These are phyloP conservation scores for Dendrobium nobile DNA, from an alignment of 106 monocot genomes.

Conservation along the genomic window DNA sequence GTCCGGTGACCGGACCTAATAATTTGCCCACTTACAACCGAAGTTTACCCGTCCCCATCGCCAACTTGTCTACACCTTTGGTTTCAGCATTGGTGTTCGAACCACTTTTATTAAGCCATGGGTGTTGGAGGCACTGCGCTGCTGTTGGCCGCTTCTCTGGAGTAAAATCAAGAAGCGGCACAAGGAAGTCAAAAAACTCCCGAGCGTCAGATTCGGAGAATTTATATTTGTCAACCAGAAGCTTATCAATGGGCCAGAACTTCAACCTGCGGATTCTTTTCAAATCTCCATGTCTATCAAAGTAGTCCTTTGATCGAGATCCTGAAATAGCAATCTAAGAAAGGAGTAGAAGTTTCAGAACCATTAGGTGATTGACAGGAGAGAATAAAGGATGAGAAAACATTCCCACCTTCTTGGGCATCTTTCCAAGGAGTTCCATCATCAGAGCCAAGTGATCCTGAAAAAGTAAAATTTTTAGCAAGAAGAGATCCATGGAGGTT, in stretches of 20 bases:
- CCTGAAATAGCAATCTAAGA: conserved; percentile 61
- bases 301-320: conserved; percentile 78
- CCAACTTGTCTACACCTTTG: conserved; percentile 20
- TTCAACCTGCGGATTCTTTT: conserved; percentile 86
- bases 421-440: conserved; percentile 97
- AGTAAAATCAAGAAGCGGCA: conserved; percentile 64
- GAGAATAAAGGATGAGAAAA: not conserved
- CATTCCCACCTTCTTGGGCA: conserved; percentile 64
- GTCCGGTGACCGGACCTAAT: too few relatives aligned
- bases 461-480: conserved; percentile 4
- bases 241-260: conserved; percentile 47
- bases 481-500: too few relatives aligned
- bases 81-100: not conserved
- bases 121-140: conserved; percentile 52
- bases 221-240: conserved; percentile 71
- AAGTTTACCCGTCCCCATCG: conserved; percentile 21
- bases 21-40: not conserved
- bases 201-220: conserved; percentile 60
- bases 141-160: conserved; percentile 83
- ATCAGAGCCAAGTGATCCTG: conserved; percentile 96
- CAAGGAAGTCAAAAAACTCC: conserved; percentile 56
- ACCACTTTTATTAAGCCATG: conserved; percentile 39
- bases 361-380: not conserved
- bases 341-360: not conserved
- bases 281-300: conserved; percentile 78